Base-by-base conservation (phyloP, 306 rosid genomes). In the Gillenia trifoliata region DNA sequence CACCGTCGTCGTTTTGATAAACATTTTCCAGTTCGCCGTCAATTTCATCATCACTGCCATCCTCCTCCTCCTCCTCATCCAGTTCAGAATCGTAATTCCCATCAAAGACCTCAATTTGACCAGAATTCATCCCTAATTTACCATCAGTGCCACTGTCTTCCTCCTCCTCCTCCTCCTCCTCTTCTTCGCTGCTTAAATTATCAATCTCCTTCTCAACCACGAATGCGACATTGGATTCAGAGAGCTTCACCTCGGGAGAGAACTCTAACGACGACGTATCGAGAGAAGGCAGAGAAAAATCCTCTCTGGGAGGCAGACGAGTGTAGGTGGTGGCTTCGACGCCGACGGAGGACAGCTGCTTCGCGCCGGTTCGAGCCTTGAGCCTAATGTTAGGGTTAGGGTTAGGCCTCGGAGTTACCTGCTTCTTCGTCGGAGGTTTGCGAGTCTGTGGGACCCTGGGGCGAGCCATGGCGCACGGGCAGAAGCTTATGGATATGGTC, bases 251-350 rank as follows among this genome's bases (percentile, higher is more conserved):
- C 82, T 87, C 95, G 40, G 83, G 29, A 8, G 91, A 34, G 40
- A 68, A 70, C n/a, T 75, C 71, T 11, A 11, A 20, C 45, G 52
- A 45, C 9, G 19, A 23, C 5, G 67, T 36, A 57, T n/a, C 77
- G 29, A 73, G 56, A 11, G 59, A 33, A 6, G 86, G 82, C 12
- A 76, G 78, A 1, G 87, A 45, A 23, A 81, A 93, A 64, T 93
- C 97, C 64, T 91, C 93, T 71, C 68, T 88, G 77, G 91, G 96
- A 3, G 97, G 98, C 19, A 93, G 88, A 64, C 97, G 89, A 26
- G 90, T 87, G 86, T 80, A 91, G 77, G 96, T 94, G 72, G 93
- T 91, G 74, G 98, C 93, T 71, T 90, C 94, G 68, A 87, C 86
- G 72, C 90, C 91, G 7, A 83, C 36, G 64, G 66, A 88, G 70